A percentile compares a stretch with the other conserved stretches of the same genome.
These are phyloP conservation scores for Carpediemonas membranifera DNA, from an alignment of 78 protist genomes.

Conservation along the genomic window DNA sequence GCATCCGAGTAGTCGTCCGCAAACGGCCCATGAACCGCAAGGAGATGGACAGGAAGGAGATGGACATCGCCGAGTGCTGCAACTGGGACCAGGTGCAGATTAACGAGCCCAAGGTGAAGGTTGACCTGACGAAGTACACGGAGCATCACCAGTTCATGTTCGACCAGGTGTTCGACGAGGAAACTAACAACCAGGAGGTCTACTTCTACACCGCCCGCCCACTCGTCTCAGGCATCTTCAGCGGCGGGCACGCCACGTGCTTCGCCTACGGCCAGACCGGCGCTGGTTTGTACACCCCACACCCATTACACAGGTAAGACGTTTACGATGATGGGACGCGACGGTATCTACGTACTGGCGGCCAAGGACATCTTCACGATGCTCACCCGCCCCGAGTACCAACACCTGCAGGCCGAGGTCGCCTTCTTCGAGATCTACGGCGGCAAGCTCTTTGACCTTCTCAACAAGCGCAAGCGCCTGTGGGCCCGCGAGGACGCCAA, in stretches of 20 bases:
- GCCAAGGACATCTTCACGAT: slow-evolving; percentile 62
- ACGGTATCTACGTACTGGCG: slow-evolving; percentile 53
- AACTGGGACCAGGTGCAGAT: background rate
- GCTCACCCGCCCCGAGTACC: slow-evolving; percentile 20
- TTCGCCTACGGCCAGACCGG: slow-evolving; percentile 92
- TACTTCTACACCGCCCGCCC: slow-evolving; percentile 60
- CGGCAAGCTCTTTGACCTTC: slow-evolving; percentile 70
- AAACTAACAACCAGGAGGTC: slow-evolving; percentile 37
- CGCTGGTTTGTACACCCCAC: slow-evolving; percentile 28
- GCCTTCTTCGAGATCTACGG: slow-evolving; percentile 80
- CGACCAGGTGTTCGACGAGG: slow-evolving; percentile 74
- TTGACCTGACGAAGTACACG: slow-evolving; percentile 64
- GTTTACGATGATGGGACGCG: slow-evolving; percentile 61
- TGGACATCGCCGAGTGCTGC: slow-evolving; percentile 16
- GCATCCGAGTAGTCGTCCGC: slow-evolving; percentile 71
- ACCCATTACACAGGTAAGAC: slow-evolving; percentile 13
- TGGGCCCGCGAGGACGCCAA: slow-evolving; percentile 63
- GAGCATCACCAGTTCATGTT: slow-evolving; percentile 68
- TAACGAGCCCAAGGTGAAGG: slow-evolving; percentile 51
- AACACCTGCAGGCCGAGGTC: slow-evolving; percentile 8
- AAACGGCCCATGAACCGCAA: slow-evolving; percentile 68
- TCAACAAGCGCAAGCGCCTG: slow-evolving; percentile 52
- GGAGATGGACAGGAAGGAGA: slow-evolving; percentile 18
- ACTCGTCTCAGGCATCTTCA: slow-evolving; percentile 58
- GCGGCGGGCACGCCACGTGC: slow-evolving; percentile 73